Percentiles rank a stretch among this genome's conserved stretches.
Evolutionary conservation across 2,329 filamentous ascomycete species (phyloP).

Genomic region (Sporothrix protearum): DNA sequence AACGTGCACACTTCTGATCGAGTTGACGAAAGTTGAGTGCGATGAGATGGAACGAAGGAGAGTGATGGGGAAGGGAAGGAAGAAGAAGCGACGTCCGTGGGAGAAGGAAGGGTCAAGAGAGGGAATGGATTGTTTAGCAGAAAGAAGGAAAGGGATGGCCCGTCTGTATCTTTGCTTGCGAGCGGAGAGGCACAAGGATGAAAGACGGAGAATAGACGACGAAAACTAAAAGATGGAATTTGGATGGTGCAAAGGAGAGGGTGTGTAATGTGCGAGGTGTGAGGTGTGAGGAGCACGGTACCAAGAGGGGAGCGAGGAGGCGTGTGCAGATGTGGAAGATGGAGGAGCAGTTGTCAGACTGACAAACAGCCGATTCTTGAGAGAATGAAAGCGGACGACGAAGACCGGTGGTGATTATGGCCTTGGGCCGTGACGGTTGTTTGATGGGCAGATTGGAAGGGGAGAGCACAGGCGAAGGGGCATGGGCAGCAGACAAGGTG

Average conservation of each 20-base stretch:
- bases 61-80: background rate
- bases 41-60: background rate
- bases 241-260: background rate
- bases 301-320: too few species aligned
- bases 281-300: too few species aligned
- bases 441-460: background rate
- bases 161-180: background rate
- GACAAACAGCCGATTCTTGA: background rate
- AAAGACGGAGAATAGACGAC: background rate
- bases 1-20: background rate
- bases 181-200: background rate
- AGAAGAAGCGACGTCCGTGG: background rate
- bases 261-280: background rate
- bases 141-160: background rate
- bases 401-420: background rate
- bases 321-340: background rate
- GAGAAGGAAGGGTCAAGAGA: background rate
- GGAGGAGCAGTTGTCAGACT: background rate
- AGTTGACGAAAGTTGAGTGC: background rate
- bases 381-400: background rate
- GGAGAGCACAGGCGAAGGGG: background rate
- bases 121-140: background rate
- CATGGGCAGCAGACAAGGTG: background rate
- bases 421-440: background rate
- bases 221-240: background rate